phyloP scores from a whole-genome alignment of 345 rosid genomes.

The Eucalyptus leucophloia region DNA sequence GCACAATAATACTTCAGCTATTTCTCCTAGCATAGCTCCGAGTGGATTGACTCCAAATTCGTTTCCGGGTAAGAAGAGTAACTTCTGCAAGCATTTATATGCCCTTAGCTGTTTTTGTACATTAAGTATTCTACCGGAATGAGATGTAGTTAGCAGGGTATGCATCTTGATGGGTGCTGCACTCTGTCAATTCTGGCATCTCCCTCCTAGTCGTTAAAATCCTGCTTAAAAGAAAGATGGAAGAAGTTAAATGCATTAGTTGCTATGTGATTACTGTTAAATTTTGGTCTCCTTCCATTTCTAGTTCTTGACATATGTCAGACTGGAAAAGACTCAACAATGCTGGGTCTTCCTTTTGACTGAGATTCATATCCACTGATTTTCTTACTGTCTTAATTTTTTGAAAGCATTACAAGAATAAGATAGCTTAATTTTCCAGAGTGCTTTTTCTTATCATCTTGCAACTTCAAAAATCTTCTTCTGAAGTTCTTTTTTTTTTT shows the following conservation, averaged over 20 bases:
- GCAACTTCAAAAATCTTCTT: neutral
- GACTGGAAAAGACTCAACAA: neutral
- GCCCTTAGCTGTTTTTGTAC: neutral
- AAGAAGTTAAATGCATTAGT: neutral
- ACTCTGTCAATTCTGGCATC: neutral
- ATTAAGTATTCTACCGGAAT: neutral
- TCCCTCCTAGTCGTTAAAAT: neutral
- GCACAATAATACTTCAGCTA: constrained; percentile 14
- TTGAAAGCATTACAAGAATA: neutral
- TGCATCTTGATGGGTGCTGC: neutral
- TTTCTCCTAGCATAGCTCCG: constrained; percentile 25
- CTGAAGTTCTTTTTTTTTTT: neutral
- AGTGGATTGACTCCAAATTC: constrained; percentile 3
- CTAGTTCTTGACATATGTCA: neutral
- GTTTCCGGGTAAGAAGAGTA: constrained; percentile 23
- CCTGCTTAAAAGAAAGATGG: neutral
- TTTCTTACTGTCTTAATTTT: neutral
- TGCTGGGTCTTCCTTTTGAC: neutral
- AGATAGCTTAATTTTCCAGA: neutral
- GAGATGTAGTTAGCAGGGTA: neutral
- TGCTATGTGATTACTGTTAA: neutral
- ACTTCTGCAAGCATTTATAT: neutral
- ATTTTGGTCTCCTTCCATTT: neutral
- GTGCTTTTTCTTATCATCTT: neutral
- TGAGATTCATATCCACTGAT: neutral